Base-by-base conservation (phyloP, 805 yeast species). In the Cyberlindnera veronae region DNA sequence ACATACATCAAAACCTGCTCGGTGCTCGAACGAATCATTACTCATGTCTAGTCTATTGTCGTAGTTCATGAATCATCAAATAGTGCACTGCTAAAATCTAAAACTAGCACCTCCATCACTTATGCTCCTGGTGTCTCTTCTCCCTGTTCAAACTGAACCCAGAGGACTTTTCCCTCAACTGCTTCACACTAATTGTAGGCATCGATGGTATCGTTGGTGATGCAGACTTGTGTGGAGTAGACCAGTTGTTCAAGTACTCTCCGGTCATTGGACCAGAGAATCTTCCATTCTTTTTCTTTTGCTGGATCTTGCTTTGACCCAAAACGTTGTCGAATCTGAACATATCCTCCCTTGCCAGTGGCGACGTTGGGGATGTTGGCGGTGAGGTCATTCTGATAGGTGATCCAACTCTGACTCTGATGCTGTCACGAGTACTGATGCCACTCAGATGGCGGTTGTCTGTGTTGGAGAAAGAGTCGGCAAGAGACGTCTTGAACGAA, bases 401-500 rank as follows among this genome's bases (percentile, higher is more conserved):
- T 2, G 49, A 39, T 7, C 48, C 36, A 10, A 45, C 33, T 7
- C 41, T 20, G 5, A 40, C 27, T 23, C 41, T 34, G 34, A 48
- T 22, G 18, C 43, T 46, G 37, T 37, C 40, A 28, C 54, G 38
- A 23, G 45, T 46, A 23, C 50, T 47, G 31, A 47, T 50, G n/a
- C 49, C 52, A 46, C 56, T 52, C 42, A 50, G 41, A 32, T 46
- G 57, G 38, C 51, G 48, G 23, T 45, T 39, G 13, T 52, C 58
- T 17, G 47, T 52, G 21, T 62, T 60, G 3, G 67, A 66, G 54
- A 76, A 72, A 0, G 86, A 77, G 47, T 85, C 95, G 0, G 86
- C 89, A 49, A 85, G 68, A 21, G 84, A 74, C 16, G 82, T 79
- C 56, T 81, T 81, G 69, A 87, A 87, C 3, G 95, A 84, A 1